Evolutionary conservation across 192 early-diverging fungal genomes (phyloP), one percentile per base, ranked within the genome.

Genomic region (Lobosporangium transversale): DNA sequence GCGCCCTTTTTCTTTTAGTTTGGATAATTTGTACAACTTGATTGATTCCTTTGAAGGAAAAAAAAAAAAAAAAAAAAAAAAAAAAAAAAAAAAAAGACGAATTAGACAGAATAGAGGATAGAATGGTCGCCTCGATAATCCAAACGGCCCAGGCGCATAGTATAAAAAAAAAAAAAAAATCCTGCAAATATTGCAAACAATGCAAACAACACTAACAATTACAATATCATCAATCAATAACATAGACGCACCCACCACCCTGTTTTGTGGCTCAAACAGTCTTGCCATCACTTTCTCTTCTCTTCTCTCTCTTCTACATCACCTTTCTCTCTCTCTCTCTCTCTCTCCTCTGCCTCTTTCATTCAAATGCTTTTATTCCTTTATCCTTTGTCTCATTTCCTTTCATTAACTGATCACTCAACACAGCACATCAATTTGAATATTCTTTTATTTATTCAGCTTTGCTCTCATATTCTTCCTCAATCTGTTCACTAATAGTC

Each of bases 241-340:
- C 29, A 2, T 3, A 10, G n/a, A n/a, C n/a, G n/a, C n/a, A n/a
- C n/a, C 52, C 1, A 17, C 31, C 11, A 2, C 30, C 26, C 17
- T 51, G 29, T 62, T 27, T 50, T 24, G 26, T 29, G n/a, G 26
- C 24, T 30, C 43, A 17, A 12, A 18, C 27, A 53, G 27, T 21
- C 45, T 48, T 6, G n/a, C n/a, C n/a, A n/a, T 54, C 17, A 18
- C 50, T 27, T 23, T 56, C 54, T 56, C 24, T 36, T 56, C 36
- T 56, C 36, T 40, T 31, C 36, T 56, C 33, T 37, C 23, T 21
- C 35, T 40, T 56, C 54, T 18, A 20, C 12, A 26, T 21, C 20
- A 27, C 24, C 49, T 27, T 4, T 7, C 24, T 27, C 49, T 51
- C 36, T 18, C 24, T 44, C 7, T 35, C 32, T 17, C 29, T 60